phyloP scores from a whole-genome alignment of 1,284 basidiomycete species.

The Sutorius eximius region DNA sequence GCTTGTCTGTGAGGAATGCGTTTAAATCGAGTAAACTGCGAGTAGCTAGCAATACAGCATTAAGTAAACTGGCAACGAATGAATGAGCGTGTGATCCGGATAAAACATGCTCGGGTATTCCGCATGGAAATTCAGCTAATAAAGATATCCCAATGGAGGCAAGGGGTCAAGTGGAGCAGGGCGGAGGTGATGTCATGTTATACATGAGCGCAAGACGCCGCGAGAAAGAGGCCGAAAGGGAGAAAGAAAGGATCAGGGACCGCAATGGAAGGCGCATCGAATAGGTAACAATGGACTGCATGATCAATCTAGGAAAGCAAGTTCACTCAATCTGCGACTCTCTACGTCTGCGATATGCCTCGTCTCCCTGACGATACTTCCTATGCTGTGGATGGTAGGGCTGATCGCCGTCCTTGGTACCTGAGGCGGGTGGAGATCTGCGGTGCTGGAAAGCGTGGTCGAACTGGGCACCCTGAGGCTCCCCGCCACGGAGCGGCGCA shows the following conservation, averaged over 20 bases:
- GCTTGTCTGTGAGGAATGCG: neutral
- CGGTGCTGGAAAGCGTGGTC: conserved; percentile 16
- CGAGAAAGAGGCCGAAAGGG: neutral
- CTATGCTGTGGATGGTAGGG: conserved; percentile 57
- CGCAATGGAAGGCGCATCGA: neutral
- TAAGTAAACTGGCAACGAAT: neutral
- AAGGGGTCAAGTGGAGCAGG: neutral
- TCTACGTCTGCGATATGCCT: conserved; percentile 63
- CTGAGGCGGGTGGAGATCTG: conserved; percentile 11
- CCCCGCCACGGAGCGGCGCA: conserved; percentile 42
- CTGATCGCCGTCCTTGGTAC: conserved; percentile 44
- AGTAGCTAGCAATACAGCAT: conserved; percentile 8
- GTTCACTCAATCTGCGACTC: conserved; percentile 62
- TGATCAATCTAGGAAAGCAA: conserved; percentile 60
- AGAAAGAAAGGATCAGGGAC: neutral
- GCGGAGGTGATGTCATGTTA: neutral
- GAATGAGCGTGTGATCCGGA: conserved; percentile 22
- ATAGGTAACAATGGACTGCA: neutral
- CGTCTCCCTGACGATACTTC: conserved; percentile 52
- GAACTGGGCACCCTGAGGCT: conserved; percentile 21
- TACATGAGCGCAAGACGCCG: conserved; percentile 7
- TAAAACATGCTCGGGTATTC: conserved; percentile 2
- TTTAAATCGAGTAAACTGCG: neutral
- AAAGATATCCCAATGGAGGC: conserved; percentile 5
- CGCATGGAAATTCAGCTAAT: conserved; percentile 5